Evolutionary conservation across 164 flowering plant species (phyloP).

Genomic region (Pachysandra terminalis): DNA sequence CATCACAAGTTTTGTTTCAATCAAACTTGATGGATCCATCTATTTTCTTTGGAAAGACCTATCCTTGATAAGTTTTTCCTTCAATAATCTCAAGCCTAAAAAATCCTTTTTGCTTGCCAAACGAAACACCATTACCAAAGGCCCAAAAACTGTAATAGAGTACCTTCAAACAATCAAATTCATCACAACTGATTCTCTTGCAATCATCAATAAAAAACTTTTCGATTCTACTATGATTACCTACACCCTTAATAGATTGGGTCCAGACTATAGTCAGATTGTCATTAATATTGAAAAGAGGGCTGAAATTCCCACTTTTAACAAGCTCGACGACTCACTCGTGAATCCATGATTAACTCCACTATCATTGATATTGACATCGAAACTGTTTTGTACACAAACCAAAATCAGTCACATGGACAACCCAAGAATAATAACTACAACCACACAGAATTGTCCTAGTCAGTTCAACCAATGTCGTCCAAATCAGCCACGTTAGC

Average conservation of each 20-base stretch:
- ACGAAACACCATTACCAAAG: neutral
- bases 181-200: neutral
- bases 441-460: too few species aligned
- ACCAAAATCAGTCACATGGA: too few species aligned
- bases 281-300: neutral
- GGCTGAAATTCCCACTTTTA: neutral
- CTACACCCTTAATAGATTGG: too few species aligned
- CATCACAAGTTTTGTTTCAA: neutral
- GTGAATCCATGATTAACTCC: too few species aligned
- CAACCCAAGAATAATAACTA: too few species aligned
- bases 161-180: too few species aligned
- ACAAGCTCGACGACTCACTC: neutral
- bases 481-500: neutral
- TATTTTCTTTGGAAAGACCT: neutral
- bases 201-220: neutral
- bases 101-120: neutral
- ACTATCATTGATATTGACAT: too few species aligned
- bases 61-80: neutral
- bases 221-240: neutral
- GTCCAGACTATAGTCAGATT: neutral
- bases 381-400: too few species aligned
- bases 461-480: too few species aligned
- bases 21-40: neutral
- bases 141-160: neutral
- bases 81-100: neutral